Evolutionary conservation across 768 basidiomycete genomes (phyloP).

Genomic region (Calocybe gangraenosa): DNA sequence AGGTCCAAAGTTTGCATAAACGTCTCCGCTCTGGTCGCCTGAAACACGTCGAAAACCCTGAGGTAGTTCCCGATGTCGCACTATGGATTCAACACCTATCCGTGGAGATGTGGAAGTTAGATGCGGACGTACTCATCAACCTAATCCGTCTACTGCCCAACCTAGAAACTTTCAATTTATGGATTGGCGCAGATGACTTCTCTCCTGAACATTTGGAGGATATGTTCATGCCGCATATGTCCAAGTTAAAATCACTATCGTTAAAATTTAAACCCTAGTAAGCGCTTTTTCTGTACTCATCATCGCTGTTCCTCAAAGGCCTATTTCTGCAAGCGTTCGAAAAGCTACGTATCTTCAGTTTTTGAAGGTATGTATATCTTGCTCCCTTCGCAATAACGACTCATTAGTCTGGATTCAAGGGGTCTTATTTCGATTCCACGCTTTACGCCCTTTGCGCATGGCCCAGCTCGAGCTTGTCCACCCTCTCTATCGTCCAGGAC

Average conservation of each 20-base stretch:
- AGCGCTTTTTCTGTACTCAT: slow-evolving; percentile 24
- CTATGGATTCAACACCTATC: slow-evolving; percentile 45
- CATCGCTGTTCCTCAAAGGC: neutral
- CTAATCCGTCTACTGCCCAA: slow-evolving; percentile 54
- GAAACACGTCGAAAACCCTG: neutral
- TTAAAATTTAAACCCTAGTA: slow-evolving; percentile 84
- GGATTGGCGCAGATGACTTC: slow-evolving; percentile 74
- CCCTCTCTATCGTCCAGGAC: slow-evolving; percentile 66
- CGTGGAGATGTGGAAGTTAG: slow-evolving; percentile 63
- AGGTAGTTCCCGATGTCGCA: slow-evolving; percentile 19
- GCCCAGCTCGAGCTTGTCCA: slow-evolving; percentile 41
- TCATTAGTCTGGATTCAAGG: slow-evolving; percentile 33
- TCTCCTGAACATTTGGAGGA: slow-evolving; percentile 79
- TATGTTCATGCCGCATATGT: slow-evolving; percentile 46
- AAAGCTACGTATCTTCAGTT: slow-evolving; percentile 81
- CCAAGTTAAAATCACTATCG: slow-evolving; percentile 46
- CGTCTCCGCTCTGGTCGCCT: slow-evolving; percentile 38
- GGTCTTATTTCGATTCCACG: slow-evolving; percentile 79
- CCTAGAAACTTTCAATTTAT: slow-evolving; percentile 49
- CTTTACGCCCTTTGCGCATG: slow-evolving; percentile 61
- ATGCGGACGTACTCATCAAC: slow-evolving; percentile 73
- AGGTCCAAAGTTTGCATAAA: slow-evolving; percentile 52
- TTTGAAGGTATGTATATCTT: slow-evolving; percentile 45
- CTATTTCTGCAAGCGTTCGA: slow-evolving; percentile 44
- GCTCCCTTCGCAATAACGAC: neutral